phyloP scores from a whole-genome alignment of 805 yeast species.

The Candida nemodendra region DNA sequence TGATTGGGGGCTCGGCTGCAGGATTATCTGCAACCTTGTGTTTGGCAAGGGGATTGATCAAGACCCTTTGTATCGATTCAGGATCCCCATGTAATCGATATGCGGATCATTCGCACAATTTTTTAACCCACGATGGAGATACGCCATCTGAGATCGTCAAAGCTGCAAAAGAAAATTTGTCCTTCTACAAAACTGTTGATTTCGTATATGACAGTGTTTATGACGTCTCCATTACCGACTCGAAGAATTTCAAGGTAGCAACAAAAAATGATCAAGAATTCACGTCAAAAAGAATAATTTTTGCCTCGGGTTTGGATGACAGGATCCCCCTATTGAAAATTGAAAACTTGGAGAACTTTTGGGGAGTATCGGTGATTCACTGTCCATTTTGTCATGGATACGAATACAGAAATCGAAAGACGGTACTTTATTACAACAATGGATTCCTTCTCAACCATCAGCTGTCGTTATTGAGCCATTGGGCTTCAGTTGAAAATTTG shows the following conservation, averaged over 20 bases:
- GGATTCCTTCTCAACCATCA: background rate
- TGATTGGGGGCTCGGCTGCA: background rate
- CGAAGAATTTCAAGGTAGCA: background rate
- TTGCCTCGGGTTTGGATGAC: slow-evolving; percentile 1
- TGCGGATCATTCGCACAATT: slow-evolving; percentile 2
- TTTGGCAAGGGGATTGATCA: slow-evolving; percentile 6
- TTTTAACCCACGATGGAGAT: slow-evolving; percentile 1
- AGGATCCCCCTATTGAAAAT: background rate
- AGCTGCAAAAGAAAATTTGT: background rate
- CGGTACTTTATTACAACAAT: background rate
- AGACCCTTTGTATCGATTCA: background rate
- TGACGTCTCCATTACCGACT: background rate
- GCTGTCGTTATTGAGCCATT: background rate
- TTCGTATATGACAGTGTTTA: background rate
- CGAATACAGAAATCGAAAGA: background rate
- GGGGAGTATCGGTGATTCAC: background rate
- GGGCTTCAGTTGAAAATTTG: background rate
- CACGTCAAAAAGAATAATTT: background rate
- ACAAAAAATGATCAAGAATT: background rate
- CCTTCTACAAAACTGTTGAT: background rate
- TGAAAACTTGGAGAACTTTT: background rate
- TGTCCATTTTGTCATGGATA: background rate
- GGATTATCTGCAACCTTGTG: background rate
- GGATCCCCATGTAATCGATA: slow-evolving; percentile 1
- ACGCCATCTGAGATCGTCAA: background rate